Conservation (phyloP, 2,329 filamentous ascomycete genomes). For the Aspergillus eucalypticola region DNA sequence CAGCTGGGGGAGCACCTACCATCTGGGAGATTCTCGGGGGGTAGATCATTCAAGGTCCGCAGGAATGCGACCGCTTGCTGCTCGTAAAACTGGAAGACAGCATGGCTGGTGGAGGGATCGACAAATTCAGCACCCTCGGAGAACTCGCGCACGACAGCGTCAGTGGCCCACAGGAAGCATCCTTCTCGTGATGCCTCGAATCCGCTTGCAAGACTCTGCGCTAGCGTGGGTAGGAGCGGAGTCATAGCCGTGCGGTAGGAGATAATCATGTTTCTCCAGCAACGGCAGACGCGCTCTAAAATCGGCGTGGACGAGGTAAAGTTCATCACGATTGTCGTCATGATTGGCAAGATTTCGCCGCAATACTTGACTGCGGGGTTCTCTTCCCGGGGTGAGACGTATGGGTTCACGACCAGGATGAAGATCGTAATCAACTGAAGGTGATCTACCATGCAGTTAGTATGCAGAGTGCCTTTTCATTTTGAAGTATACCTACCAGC, state of each 20-base stretch:
- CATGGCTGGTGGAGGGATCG: conserved; percentile 75
- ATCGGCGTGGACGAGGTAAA: conserved; percentile 86
- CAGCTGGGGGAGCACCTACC: conserved; percentile 40
- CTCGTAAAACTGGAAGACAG: conserved; percentile 93
- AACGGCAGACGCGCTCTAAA: conserved; percentile 88
- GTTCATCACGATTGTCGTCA: conserved; percentile 82
- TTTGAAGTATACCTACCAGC: conserved; percentile 59
- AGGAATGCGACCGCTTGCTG: conserved; percentile 89
- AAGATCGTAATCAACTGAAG: conserved; percentile 91
- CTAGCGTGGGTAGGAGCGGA: conserved; percentile 79
- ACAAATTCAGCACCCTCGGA: conserved; percentile 86
- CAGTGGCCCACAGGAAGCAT: conserved; percentile 98
- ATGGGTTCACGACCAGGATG: conserved; percentile 74
- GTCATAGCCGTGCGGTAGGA: conserved; percentile 89
- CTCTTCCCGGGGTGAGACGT: conserved; percentile 68
- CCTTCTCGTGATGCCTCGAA: conserved; percentile 87
- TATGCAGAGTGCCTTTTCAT: not conserved
- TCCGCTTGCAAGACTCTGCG: conserved; percentile 81
- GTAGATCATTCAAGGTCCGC: conserved; percentile 81
- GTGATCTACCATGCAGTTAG: conserved; percentile 62
- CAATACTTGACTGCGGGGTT: conserved; percentile 96
- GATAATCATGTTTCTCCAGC: conserved; percentile 96
- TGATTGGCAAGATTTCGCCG: conserved; percentile 85
- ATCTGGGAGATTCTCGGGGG: conserved; percentile 73
- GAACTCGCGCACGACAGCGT: conserved; percentile 92